Conservation (phyloP, 1,284 basidiomycete species). For the Ustilago curta region DNA sequence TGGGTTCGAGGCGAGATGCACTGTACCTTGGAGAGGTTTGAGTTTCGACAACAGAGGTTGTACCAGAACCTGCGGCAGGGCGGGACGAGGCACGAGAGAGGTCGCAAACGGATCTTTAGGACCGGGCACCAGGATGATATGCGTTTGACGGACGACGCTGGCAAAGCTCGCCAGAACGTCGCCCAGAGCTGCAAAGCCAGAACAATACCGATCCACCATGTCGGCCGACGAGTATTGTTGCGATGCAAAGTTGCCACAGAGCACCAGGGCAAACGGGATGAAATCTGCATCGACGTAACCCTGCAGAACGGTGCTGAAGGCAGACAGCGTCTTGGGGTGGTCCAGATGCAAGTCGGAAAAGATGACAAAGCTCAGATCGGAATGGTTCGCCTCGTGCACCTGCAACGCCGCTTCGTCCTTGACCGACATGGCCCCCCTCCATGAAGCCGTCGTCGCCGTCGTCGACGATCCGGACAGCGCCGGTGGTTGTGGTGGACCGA, state of each 20-base stretch:
- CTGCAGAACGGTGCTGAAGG: constrained; percentile 85
- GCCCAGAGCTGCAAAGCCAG: constrained; percentile 74
- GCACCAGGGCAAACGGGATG: constrained; percentile 83
- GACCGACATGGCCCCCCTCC: constrained; percentile 81
- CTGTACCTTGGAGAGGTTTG: constrained; percentile 23
- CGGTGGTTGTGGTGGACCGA: constrained; percentile 75
- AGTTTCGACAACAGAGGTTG: constrained; percentile 61
- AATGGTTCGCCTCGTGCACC: constrained; percentile 65
- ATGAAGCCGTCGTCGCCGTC: constrained; percentile 14
- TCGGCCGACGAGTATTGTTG: constrained; percentile 81
- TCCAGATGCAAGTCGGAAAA: constrained; percentile 97
- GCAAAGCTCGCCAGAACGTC: constrained; percentile 86
- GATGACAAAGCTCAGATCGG: constrained; percentile 82
- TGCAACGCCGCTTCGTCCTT: constrained; percentile 83
- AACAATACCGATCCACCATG: constrained; percentile 83
- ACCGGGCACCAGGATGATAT: constrained; percentile 94
- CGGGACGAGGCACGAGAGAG: constrained; percentile 79
- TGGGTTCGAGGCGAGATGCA: constrained; percentile 84
- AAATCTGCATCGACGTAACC: constrained; percentile 87
- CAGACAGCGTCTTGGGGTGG: constrained; percentile 82
- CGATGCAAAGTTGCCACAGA: constrained; percentile 92
- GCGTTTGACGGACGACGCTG: constrained; percentile 79
- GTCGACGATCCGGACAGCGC: constrained; percentile 9
- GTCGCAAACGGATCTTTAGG: constrained; percentile 81
- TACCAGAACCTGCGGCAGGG: constrained; percentile 76